Base-by-base conservation (phyloP, 176 grass and related monocot species). In the Zoysia pacifica region DNA sequence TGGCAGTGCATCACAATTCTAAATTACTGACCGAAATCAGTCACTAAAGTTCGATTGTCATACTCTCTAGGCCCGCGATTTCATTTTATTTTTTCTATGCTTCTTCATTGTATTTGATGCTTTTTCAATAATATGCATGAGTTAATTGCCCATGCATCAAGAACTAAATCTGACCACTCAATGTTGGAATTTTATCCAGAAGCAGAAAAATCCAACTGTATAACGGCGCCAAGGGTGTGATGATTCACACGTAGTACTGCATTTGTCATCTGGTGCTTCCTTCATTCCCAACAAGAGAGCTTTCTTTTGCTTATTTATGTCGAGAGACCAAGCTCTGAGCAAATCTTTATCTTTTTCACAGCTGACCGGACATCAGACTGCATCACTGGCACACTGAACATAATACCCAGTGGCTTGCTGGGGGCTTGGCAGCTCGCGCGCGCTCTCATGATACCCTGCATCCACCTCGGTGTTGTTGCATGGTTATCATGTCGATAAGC, bases 311-410 rank as follows among this genome's bases (percentile, higher is more conserved):
- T 59, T 36, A 64, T 60, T n/a, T 4, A 10, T 61, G 73, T 69
- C 38, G 42, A 18, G 59, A 59, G 70, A 37, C 76, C 76, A 69
- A 62, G 44, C 41, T 55, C 28, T 28, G 28, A 28, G 28, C 79
- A 20, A 20, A 76, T 76, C 55, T 76, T 51, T 69, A 79, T 52
- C 80, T 43, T 43, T 78, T 67, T 74, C 20, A 36, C 2, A 6
- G 9, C 6, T 49, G n/a, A 5, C 12, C 40, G 48, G 40, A 28
- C 54, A 37, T 67, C 64, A 81, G 4, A 44, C 65, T 76, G 72
- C 47, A 82, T 76, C 79, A 76, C 56, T 82, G 79, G 20, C 61
- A 82, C 65, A 70, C 79, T 82, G 79, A 82, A 58, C 85, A 76
- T 70, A 87, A 82, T 38, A 70, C 72, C 72, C 85, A 70, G 85